Base-by-base conservation (phyloP, 768 basidiomycete species). In the Leccinum truebloodii region DNA sequence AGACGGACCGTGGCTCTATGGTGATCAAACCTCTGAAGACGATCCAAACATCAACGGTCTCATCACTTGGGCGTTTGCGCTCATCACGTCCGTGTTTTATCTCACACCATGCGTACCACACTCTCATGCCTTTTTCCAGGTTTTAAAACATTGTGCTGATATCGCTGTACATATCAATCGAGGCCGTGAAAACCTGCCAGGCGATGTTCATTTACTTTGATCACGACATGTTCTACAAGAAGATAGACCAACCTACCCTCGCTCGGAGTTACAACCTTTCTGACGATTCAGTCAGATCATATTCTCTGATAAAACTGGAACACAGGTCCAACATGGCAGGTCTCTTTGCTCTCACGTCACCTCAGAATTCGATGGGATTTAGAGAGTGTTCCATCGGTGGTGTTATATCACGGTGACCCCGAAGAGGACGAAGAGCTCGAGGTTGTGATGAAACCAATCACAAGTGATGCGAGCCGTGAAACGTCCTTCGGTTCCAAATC, bases 101-200 rank as follows among this genome's bases (percentile, higher is more conserved):
- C 7, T 20, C 56, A 44, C 37, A 22, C 3, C 26, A 13, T 22
- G 2, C 16, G 2, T 9, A 26, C 5, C 13, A 16, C 14, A 34
- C 39, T 14, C 62, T 73, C 34, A 66, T 41, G 16, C 34, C 16
- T 26, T 41, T 8, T 16, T 57, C 44, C 48, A 88, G 87, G 4
- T 95, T 98, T 79, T 96, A 98, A 73, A 95, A 97, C 78, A 92
- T 98, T 62, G 88, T 98, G 8, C 96, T 96, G 2, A 98, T 98
- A 71, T 98, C 96, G 46, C 79, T 98, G 30, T 98, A 98, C 77
- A 96, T 98, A 71, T 98, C 96, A 13, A 96, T 98, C 74, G 96
- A 98, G 75, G 87, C 84, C 59, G 95, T 98, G 51, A 86, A 95
- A 58, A 92, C 91, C 2, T 82, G 83, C 60, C 96, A 98, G 76